These are phyloP conservation scores for Leucogyrophana mollusca DNA, from an alignment of 768 basidiomycete genomes.

Conservation along the genomic window DNA sequence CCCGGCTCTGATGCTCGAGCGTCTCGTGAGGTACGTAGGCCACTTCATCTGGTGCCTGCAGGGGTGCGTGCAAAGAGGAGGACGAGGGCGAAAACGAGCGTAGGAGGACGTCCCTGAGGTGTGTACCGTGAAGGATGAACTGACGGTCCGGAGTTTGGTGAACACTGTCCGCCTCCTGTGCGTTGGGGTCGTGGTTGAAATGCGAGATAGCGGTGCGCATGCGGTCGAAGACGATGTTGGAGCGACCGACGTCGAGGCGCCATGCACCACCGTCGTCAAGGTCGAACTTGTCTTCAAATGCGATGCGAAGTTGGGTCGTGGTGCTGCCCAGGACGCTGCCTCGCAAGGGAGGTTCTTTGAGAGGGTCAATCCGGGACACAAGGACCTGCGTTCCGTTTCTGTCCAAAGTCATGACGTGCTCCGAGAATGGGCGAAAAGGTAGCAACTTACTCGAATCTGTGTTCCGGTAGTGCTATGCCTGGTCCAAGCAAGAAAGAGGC, in stretches of 20 bases:
- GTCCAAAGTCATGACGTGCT: conserved; percentile 6
- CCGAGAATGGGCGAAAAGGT: neutral
- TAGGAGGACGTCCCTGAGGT: conserved; percentile 69
- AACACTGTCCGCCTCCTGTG: conserved; percentile 34
- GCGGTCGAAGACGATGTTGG: conserved; percentile 62
- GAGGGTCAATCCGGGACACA: conserved; percentile 61
- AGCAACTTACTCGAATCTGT: conserved; percentile 65
- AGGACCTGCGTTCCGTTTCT: conserved; percentile 74
- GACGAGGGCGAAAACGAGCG: conserved; percentile 45
- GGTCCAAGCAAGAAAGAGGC: conserved; percentile 67
- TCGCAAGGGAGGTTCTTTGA: conserved; percentile 48
- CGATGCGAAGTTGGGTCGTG: conserved; percentile 53
- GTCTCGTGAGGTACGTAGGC: conserved; percentile 35
- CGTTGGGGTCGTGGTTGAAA: conserved; percentile 52
- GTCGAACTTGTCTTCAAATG: conserved; percentile 52
- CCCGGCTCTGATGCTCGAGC: conserved; percentile 35
- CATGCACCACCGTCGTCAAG: conserved; percentile 40
- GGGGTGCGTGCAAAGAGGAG: conserved; percentile 20
- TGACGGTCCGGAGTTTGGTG: conserved; percentile 42
- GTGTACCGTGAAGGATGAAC: conserved; percentile 65
- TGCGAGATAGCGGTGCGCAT: conserved; percentile 66
- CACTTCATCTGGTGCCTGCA: conserved; percentile 41
- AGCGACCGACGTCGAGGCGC: conserved; percentile 71
- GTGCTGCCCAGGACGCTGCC: conserved; percentile 55
- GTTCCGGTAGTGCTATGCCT: conserved; percentile 58